Evolutionary conservation across 139 green algal species (phyloP).

Genomic region (Spirogloea muscicola): DNA sequence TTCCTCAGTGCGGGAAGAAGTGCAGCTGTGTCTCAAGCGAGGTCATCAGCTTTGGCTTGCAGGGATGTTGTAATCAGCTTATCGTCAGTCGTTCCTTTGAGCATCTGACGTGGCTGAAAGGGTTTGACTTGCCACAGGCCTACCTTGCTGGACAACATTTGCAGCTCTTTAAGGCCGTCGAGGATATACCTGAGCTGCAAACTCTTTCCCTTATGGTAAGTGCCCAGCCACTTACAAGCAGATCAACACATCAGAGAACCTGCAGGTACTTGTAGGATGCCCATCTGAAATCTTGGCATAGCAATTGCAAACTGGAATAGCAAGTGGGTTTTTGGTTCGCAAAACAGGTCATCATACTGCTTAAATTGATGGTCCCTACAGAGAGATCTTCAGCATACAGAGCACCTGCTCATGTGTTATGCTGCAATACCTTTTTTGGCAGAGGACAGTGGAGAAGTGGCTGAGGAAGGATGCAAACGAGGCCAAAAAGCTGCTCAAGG

Average conservation of each 20-base stretch:
- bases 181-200: conserved; percentile 29
- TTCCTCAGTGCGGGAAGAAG: not conserved
- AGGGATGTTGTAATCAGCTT: not conserved
- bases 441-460: conserved; percentile 41
- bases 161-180: conserved; percentile 17
- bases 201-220: conserved; percentile 34
- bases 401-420: too few species aligned
- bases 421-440: too few species aligned
- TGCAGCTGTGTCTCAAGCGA: not conserved
- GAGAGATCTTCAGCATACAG: too few species aligned
- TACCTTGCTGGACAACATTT: conserved; percentile 22
- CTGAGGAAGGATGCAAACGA: conserved; percentile 15
- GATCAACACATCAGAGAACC: too few species aligned
- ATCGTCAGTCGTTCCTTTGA: not conserved
- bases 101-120: not conserved
- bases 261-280: too few species aligned
- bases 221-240: too few species aligned
- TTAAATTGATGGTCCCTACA: too few species aligned
- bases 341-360: too few species aligned
- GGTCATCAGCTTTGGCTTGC: not conserved
- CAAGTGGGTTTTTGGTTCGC: too few species aligned
- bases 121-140: not conserved
- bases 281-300: too few species aligned
- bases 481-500: conserved; percentile 8
- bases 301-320: too few species aligned